Base-by-base conservation (phyloP, 176 grass and related monocot genomes). In the Juncus inflexus region DNA sequence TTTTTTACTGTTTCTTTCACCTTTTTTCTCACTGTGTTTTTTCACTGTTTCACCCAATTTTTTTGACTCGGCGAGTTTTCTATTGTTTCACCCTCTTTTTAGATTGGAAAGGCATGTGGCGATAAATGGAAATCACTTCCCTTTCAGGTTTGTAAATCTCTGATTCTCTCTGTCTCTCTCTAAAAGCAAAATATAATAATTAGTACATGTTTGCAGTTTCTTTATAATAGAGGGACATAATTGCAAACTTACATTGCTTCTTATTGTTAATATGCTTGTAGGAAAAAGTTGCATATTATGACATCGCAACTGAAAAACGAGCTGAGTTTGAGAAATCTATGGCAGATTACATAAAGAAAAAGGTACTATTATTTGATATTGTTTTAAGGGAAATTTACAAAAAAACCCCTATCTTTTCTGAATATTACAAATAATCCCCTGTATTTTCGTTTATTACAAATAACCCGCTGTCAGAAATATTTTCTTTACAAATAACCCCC, bases 81-180 rank as follows among this genome's bases (percentile, higher is more conserved):
- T 67, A 11, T 37, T 9, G 65, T 43, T 7, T 43, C n/a, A 36
- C 6, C 15, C 12, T 64, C 52, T 56, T 56, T 38, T 47, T 80
- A 97, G 87, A 76, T 97, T 84, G 94, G 94, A 39, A 97, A 89
- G 75, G 88, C 85, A 60, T 91, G 94, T 0, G 94, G 88, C 0
- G 75, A 84, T 74, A 99, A 92, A 81, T 99, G 88, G 87, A 99
- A 86, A 72, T 84, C 73, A 62, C 83, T 99, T 74, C 19, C 80
- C 73, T 97, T 97, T 74, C 87, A 97, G 87, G 92, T 97, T 74
- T 42, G 80, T 68, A 58, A 28, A 72, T 64, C 74, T 50, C 37
- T 68, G 52, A 28, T 68, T 64, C 74, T 50, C 37, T 69, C 36
- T 64, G 40, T 76, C 50, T 63, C 51, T 56, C 38, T 54, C 36